A percentile compares a stretch with the other conserved stretches of the same genome.
phyloP scores from a whole-genome alignment of 2,329 filamentous ascomycete genomes.

The Pseudogymnoascus sp. region DNA sequence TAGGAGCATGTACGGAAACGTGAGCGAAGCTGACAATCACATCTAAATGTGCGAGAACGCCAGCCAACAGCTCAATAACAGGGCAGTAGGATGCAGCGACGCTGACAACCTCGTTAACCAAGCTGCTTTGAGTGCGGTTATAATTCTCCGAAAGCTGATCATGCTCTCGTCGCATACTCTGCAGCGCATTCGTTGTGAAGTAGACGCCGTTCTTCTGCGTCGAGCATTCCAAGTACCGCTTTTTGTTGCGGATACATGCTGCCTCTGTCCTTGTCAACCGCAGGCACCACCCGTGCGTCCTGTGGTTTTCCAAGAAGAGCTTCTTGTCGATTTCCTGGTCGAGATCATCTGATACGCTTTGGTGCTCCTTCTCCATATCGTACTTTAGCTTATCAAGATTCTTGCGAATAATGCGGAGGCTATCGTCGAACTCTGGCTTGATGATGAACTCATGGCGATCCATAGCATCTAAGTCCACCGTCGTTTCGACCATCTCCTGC shows the following conservation, averaged over 20 bases:
- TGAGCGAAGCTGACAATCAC: conserved; percentile 93
- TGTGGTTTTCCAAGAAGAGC: conserved; percentile 93
- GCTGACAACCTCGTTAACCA: conserved; percentile 86
- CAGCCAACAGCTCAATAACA: conserved; percentile 81
- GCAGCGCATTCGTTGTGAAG: conserved; percentile 82
- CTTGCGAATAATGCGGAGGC: conserved; percentile 77
- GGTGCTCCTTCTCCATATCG: conserved; percentile 79
- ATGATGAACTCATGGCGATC: conserved; percentile 98
- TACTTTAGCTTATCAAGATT: conserved; percentile 78
- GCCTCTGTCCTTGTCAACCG: conserved; percentile 86
- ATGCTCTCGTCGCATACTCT: conserved; percentile 77
- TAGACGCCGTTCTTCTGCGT: conserved; percentile 99
- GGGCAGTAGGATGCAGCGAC: conserved; percentile 94
- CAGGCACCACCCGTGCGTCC: conserved; percentile 94
- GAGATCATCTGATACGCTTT: conserved; percentile 69
- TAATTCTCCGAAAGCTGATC: conserved; percentile 93
- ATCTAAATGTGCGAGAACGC: conserved; percentile 84
- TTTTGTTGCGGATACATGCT: conserved; percentile 86
- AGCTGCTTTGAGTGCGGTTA: conserved; percentile 83
- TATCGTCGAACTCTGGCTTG: conserved; percentile 95
- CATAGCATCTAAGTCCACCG: conserved; percentile 88
- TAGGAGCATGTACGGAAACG: conserved; percentile 85
- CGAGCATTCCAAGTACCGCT: conserved; percentile 84
- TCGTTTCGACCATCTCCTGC: conserved; percentile 97
- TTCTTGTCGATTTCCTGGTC: conserved; percentile 96